These are phyloP conservation scores for Wickerhamomyces sp. DNA, from an alignment of 1,139 yeast genomes.

Conservation along the genomic window DNA sequence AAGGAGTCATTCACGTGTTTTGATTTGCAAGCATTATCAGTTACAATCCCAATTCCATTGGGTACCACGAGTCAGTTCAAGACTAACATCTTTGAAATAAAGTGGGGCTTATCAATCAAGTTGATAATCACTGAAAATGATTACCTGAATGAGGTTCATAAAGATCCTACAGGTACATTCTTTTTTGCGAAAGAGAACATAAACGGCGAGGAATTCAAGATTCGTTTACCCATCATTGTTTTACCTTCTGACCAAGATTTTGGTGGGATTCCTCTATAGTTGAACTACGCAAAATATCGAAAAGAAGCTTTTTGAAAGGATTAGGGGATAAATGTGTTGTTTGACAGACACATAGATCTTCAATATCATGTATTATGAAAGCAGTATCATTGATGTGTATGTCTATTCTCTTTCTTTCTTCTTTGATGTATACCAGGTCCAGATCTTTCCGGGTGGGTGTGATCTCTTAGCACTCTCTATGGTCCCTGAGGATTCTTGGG, in stretches of 20 bases:
- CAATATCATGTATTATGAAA: too few relatives aligned
- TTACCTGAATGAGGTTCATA: constrained; percentile 9
- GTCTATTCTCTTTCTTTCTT: constrained; percentile 8
- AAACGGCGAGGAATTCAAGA: constrained; percentile 31
- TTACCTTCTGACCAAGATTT: constrained; percentile 29
- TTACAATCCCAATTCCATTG: constrained; percentile 27
- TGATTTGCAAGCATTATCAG: constrained; percentile 23
- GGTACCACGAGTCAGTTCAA: constrained; percentile 32
- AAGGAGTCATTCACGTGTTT: constrained; percentile 27
- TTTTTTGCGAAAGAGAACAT: constrained; percentile 22
- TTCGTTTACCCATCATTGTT: constrained; percentile 30
- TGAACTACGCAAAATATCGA: neutral
- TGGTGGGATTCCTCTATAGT: constrained; percentile 24
- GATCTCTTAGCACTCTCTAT: constrained; percentile 3
- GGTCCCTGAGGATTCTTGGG: neutral
- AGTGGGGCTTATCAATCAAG: constrained; percentile 30
- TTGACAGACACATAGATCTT: too few relatives aligned
- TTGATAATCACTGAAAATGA: constrained; percentile 22
- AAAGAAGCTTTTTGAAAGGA: neutral
- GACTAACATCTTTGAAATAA: constrained; percentile 30
- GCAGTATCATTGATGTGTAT: too few relatives aligned
- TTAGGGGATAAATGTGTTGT: constrained; percentile 3
- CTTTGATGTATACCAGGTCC: constrained; percentile 18
- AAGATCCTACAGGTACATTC: constrained; percentile 16
- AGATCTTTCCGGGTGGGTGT: constrained; percentile 13